Percentiles rank a stretch among this genome's conserved stretches.
phyloP scores from a whole-genome alignment of 2,329 filamentous ascomycete genomes.

The Hypomyces rosellus region DNA sequence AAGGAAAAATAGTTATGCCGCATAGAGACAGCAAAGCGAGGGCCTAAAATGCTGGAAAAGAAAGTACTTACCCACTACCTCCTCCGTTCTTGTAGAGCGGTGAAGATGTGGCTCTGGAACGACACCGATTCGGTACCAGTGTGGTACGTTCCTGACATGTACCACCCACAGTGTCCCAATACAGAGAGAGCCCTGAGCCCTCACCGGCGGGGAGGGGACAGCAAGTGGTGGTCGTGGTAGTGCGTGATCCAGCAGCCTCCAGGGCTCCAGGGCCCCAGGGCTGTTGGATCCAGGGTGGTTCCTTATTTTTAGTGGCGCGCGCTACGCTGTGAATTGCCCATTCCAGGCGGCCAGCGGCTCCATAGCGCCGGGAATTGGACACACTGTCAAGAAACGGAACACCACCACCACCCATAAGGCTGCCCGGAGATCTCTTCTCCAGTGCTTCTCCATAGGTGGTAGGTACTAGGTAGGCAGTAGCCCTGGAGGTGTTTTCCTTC shows the following conservation, averaged over 20 bases:
- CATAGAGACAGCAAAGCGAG: not conserved
- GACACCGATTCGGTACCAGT: not conserved
- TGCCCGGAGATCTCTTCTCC: not conserved
- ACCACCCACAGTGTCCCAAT: not conserved
- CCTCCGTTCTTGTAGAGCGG: not conserved
- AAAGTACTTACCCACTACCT: too few relatives aligned
- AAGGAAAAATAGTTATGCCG: constrained; percentile 13
- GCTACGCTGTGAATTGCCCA: not conserved
- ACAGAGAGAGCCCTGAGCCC: too few relatives aligned
- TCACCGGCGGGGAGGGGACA: too few relatives aligned
- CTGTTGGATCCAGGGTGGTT: not conserved
- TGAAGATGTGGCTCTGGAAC: not conserved
- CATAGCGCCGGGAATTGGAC: not conserved
- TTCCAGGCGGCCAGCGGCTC: not conserved
- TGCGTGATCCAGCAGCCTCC: too few relatives aligned
- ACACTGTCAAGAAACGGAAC: too few relatives aligned
- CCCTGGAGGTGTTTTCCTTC: too few relatives aligned
- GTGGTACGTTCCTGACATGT: not conserved
- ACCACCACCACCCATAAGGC: not conserved
- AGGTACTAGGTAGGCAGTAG: too few relatives aligned
- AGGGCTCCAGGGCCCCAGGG: too few relatives aligned
- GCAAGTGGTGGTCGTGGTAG: not conserved
- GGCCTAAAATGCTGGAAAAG: too few relatives aligned
- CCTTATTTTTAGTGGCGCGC: not conserved
- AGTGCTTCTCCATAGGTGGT: not conserved